phyloP scores from a whole-genome alignment of 176 grass and related monocot genomes.

The Aegilops longissima region DNA sequence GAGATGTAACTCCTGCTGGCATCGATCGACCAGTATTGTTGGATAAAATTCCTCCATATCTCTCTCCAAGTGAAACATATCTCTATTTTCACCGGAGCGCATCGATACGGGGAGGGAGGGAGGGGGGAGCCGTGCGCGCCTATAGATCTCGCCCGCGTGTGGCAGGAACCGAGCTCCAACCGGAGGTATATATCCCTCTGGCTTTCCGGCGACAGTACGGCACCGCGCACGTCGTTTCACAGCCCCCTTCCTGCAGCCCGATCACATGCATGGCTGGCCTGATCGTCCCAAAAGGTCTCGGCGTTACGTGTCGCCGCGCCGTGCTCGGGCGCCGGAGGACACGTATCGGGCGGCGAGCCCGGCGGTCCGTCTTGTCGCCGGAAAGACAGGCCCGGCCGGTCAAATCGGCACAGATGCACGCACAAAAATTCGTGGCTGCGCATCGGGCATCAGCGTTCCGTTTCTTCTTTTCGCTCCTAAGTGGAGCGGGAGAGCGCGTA shows the following conservation, averaged over 20 bases:
- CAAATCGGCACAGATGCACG: not conserved
- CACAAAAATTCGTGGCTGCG: not conserved
- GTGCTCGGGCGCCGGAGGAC: not conserved
- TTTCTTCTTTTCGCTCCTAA: not conserved
- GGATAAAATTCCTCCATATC: not conserved
- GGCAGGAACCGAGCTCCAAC: not conserved
- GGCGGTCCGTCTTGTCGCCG: not conserved
- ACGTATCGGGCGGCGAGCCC: not conserved
- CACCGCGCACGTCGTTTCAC: not conserved
- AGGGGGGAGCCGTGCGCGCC: not conserved
- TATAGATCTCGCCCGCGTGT: not conserved
- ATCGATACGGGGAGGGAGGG: not conserved
- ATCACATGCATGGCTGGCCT: not conserved
- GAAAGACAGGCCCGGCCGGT: not conserved
- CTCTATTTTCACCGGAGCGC: not conserved
- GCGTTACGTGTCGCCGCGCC: not conserved
- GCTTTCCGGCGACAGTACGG: constrained; percentile 11
- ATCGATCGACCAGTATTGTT: not conserved
- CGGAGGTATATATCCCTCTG: constrained; percentile 4
- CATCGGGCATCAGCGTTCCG: not conserved
- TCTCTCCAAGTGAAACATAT: not conserved
- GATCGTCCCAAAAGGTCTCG: not conserved
- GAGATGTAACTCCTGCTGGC: not conserved
- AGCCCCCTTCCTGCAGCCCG: not conserved
- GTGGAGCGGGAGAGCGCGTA: not conserved